Evolutionary conservation across 2,329 filamentous ascomycete species (phyloP), one percentile per base, ranked within the genome.

Genomic region (Fusarium oligoseptatum): DNA sequence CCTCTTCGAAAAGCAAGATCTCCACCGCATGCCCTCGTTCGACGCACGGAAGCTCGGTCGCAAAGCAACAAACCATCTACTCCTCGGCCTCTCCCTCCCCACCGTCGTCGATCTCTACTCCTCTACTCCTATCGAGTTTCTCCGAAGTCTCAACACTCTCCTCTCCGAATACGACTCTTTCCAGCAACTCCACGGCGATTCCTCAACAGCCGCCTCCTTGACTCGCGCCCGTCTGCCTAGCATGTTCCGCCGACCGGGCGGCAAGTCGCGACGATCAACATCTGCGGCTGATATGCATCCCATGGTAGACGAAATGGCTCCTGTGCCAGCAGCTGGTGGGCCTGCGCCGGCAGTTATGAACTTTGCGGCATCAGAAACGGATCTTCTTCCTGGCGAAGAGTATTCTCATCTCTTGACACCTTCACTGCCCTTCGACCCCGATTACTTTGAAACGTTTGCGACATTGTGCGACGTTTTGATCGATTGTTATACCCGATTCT

Each of bases 401-500:
- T 99, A 98, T 82, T 91, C 92, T 0, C 92, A 96, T 81, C 88
- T 99, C 2, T 88, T 98, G 22, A 98, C 96, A n/a, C 97, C 97
- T 0, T 93, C 92, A 17, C 85, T 99, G 57, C 97, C 97, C 0
- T 99, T 99, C 80, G 95, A 98, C 74, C 97, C 97, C 0, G 97
- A 99, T 83, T 99, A 98, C 80, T 97, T 96, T 82, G 95, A 97
- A 85, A 98, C 95, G 0, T 98, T 98, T 84, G 93, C 95, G 15
- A 98, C 97, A 14, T 88, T 99, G 8, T 98, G 97, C 85, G 97
- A 99, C 81, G 94, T 97, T 4, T 86, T 99, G 71, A 97, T 98
- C 78, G 97, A 98, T 82, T 94, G 92, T 79, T 99, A 99, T 84
- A 91, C 92, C 39, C 91, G 92, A 64, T 90, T 99, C 32, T 86